These are phyloP conservation scores for Lachancea mirantina DNA, from an alignment of 805 yeast genomes.

Conservation along the genomic window DNA sequence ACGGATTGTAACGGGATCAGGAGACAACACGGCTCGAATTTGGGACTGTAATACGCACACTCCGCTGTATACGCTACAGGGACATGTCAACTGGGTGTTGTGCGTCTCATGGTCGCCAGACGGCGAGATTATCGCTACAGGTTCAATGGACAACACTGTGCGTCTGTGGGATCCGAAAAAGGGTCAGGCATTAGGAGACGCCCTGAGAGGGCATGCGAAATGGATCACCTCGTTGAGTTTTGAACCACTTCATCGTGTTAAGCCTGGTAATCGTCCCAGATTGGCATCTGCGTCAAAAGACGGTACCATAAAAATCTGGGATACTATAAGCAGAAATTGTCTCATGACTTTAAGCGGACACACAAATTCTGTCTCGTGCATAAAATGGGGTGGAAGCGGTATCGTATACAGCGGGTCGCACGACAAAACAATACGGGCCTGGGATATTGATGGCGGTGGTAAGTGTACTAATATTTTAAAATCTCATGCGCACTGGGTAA, in stretches of 20 bases:
- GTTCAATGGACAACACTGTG: conserved; percentile 87
- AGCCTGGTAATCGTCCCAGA: conserved; percentile 57
- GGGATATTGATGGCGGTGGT: conserved; percentile 76
- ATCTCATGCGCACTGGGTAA: conserved; percentile 97
- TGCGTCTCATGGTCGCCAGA: conserved; percentile 90
- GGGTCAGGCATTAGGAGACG: conserved; percentile 68
- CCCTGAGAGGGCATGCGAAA: conserved; percentile 75
- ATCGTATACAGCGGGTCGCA: conserved; percentile 84
- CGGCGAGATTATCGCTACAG: conserved; percentile 88
- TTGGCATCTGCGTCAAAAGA: conserved; percentile 88
- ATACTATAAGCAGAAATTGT: conserved; percentile 60
- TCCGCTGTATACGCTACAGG: conserved; percentile 68
- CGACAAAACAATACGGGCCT: conserved; percentile 85
- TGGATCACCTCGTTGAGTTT: conserved; percentile 87
- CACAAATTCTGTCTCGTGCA: conserved; percentile 82
- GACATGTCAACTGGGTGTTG: conserved; percentile 91
- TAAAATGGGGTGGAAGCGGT: conserved; percentile 94
- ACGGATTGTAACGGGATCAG: conserved; percentile 89
- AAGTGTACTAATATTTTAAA: conserved; percentile 69
- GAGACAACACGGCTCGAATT: conserved; percentile 89
- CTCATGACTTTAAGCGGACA: conserved; percentile 77
- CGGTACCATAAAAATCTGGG: conserved; percentile 87
- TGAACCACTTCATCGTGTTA: conserved; percentile 87
- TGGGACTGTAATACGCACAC: conserved; percentile 98
- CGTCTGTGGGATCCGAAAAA: conserved; percentile 77